Evolutionary conservation across 1,284 basidiomycete species (phyloP).

Genomic region (Melampsora americana): DNA sequence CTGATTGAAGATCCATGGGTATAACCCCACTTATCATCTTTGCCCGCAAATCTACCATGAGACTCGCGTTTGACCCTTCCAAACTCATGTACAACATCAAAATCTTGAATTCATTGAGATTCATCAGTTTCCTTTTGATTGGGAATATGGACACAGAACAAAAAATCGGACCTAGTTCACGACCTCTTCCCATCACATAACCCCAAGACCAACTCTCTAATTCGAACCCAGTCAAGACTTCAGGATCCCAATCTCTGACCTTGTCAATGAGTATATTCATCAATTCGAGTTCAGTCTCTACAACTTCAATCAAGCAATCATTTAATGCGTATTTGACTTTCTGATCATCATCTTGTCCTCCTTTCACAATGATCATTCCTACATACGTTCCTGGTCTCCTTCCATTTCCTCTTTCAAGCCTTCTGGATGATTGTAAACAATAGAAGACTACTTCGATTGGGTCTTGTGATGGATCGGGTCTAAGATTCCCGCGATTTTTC

Average conservation of each 20-base stretch:
- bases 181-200: constrained; percentile 71
- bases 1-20: constrained; percentile 77
- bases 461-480: constrained; percentile 71
- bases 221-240: constrained; percentile 89
- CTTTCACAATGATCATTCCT: constrained; percentile 64
- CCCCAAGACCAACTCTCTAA: constrained; percentile 86
- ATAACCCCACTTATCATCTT: constrained; percentile 68
- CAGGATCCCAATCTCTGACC: constrained; percentile 77
- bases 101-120: constrained; percentile 48
- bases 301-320: constrained; percentile 58
- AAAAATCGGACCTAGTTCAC: constrained; percentile 47
- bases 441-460: constrained; percentile 70
- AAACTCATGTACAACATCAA: constrained; percentile 55
- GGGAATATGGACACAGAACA: not conserved
- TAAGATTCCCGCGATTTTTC: constrained; percentile 58
- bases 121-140: constrained; percentile 10
- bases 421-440: constrained; percentile 63
- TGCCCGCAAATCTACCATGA: constrained; percentile 56
- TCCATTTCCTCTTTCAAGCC: constrained; percentile 56
- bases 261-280: constrained; percentile 75
- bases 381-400: constrained; percentile 56
- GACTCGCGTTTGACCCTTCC: constrained; percentile 55
- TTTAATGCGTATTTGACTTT: constrained; percentile 48
- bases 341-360: constrained; percentile 11
- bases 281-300: constrained; percentile 74